Conservation (phyloP, 352 stramenopile genomes). For the Chrysophaeum taylorii region DNA sequence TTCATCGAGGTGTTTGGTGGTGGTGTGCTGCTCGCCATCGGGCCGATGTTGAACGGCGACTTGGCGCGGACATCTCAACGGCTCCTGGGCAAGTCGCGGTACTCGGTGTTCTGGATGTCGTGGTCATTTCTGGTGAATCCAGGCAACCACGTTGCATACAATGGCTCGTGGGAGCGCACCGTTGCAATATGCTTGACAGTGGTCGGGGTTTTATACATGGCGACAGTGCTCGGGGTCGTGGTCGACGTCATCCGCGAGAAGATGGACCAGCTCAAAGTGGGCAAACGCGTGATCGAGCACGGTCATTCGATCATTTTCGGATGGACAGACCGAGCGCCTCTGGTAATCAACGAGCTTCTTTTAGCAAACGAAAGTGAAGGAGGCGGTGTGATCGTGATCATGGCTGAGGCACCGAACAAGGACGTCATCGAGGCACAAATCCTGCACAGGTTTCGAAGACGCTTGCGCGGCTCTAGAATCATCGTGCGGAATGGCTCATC, state of each 20-base stretch:
- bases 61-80: background rate
- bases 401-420: constrained; percentile 51
- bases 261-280: constrained; percentile 66
- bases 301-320: constrained; percentile 61
- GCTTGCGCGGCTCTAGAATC: constrained; percentile 42
- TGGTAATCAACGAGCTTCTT: constrained; percentile 42
- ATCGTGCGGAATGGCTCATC: constrained; percentile 57
- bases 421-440: constrained; percentile 58
- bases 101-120: background rate
- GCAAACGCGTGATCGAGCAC: constrained; percentile 55
- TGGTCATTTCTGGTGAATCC: background rate
- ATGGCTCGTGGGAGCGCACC: background rate
- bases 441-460: constrained; percentile 20
- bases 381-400: constrained; percentile 53
- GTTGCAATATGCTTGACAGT: constrained; percentile 41
- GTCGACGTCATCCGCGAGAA: constrained; percentile 63
- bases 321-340: constrained; percentile 46
- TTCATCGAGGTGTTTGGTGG: background rate
- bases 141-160: background rate
- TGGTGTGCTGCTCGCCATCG: background rate
- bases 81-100: background rate
- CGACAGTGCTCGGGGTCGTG: constrained; percentile 65
- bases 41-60: background rate
- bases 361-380: constrained; percentile 61
- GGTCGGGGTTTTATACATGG: constrained; percentile 61